Evolutionary conservation across 768 basidiomycete genomes (phyloP), one percentile per base, ranked within the genome.

Genomic region (Boletus huronensis): DNA sequence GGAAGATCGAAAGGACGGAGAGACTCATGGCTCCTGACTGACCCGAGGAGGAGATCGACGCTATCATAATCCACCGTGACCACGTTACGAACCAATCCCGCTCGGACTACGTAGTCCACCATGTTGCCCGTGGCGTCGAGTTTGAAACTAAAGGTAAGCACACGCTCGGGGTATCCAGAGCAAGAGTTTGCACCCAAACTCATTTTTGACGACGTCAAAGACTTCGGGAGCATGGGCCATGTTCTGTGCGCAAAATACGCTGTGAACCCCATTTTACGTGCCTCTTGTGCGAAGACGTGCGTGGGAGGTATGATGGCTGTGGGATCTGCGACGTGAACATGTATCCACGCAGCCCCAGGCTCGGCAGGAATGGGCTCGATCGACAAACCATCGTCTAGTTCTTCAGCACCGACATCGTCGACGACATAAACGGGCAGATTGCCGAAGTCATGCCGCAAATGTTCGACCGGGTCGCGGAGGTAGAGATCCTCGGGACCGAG

Each of bases 351-450:
- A 19, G 70, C 77, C 16, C 77, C 80, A 2, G 82, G 81, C 45
- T 88, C 83, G 4, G 72, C 72, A 5, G 79, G 76, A 31, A 87
- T 77, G n/a, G 72, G 65, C 58, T 96, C 90, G 29, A 98, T 65
- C 2, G 94, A 95, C 31, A 99, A 63, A 3, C 93, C 97, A 67
- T 99, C 97, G 66, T 99, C 97, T 21, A 98, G 79, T 65, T 99
- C 97, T 62, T 87, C 72, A 0, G 97, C 94, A 7, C 63, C 66
- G 0, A 76, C 58, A 55, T 92, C 90, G 64, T 99, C 97, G 51
- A 99, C 85, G 19, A 95, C 87, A 68, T 87, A 98, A 5, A 93
- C 90, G 0, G 82, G 82, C 58, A 87, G 64, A 56, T 85, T 65
- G 25, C 90, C 92, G 70, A 93, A 96, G 68, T 98, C 95, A 64